Percentiles rank a stretch among this genome's conserved stretches.
Evolutionary conservation across 1,284 basidiomycete genomes (phyloP).

Genomic region (Apiotrichum veenhuisii): DNA sequence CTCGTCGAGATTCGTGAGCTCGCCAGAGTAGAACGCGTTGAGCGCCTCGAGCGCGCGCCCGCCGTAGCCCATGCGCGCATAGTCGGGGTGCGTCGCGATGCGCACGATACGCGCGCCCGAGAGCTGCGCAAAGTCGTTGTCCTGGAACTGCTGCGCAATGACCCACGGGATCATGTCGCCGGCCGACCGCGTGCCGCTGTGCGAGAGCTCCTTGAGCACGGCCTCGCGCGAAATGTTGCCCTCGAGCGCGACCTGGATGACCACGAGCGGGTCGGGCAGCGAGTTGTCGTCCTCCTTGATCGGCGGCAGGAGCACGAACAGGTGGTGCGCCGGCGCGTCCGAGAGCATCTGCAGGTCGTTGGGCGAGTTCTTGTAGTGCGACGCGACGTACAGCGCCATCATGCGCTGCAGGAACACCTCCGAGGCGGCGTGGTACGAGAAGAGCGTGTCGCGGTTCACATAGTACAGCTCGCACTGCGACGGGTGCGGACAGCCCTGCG

Average conservation of each 20-base stretch:
- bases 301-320: conserved; percentile 92
- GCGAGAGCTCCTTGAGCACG: conserved; percentile 79
- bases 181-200: conserved; percentile 52
- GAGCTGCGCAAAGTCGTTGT: conserved; percentile 85
- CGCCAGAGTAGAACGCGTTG: conserved; percentile 86
- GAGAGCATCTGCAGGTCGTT: conserved; percentile 96
- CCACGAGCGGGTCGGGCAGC: conserved; percentile 89
- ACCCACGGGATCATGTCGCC: conserved; percentile 99
- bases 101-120: conserved; percentile 89
- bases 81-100: conserved; percentile 96
- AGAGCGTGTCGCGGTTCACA: conserved; percentile 92
- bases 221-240: conserved; percentile 84
- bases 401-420: conserved; percentile 96
- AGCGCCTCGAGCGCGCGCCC: conserved; percentile 83
- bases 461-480: conserved; percentile 91
- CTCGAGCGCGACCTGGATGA: conserved; percentile 92
- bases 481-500: conserved; percentile 86
- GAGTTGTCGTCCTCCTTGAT: conserved; percentile 78
- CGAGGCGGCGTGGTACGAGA: conserved; percentile 94
- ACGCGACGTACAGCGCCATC: conserved; percentile 96
- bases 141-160: conserved; percentile 87
- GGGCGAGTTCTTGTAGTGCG: conserved; percentile 98
- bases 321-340: conserved; percentile 93
- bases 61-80: conserved; percentile 96
- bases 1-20: conserved; percentile 87